Conservation (phyloP, 2,329 filamentous ascomycete genomes). For the Leptographium galeiforme region DNA sequence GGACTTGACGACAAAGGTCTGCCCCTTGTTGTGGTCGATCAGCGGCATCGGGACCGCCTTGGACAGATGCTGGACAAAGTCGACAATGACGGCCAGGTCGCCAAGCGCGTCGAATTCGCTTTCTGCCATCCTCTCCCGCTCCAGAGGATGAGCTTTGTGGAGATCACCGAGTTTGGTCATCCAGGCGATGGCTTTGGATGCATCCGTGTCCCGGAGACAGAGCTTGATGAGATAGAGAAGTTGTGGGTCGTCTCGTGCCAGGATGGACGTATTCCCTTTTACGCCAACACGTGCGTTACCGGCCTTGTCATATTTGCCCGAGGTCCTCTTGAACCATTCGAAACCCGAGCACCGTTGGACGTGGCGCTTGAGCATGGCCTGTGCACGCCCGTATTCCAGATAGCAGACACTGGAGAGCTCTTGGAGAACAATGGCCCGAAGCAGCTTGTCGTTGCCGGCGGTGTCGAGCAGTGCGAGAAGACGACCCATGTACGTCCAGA, state of each 20-base stretch:
- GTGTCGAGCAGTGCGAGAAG: constrained; percentile 22
- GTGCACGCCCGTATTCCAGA: constrained; percentile 26
- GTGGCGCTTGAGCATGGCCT: constrained; percentile 25
- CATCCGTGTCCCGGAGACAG: constrained; percentile 23
- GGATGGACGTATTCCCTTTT: constrained; percentile 25
- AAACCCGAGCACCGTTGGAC: constrained; percentile 19
- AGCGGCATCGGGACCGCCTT: constrained; percentile 21
- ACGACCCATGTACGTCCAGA: constrained; percentile 26
- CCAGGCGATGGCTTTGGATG: constrained; percentile 23
- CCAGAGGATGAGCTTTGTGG: constrained; percentile 18
- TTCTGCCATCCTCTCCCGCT: constrained; percentile 21
- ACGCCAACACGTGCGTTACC: constrained; percentile 23
- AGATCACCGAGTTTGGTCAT: constrained; percentile 26
- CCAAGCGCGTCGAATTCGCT: constrained; percentile 21
- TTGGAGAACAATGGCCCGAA: constrained; percentile 24
- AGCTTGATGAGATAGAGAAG: constrained; percentile 31
- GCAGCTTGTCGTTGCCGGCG: constrained; percentile 15
- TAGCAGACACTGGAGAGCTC: constrained; percentile 31
- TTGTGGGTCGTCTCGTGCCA: constrained; percentile 24
- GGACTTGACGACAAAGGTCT: constrained; percentile 20
- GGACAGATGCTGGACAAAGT: constrained; percentile 25
- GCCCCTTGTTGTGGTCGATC: constrained; percentile 24
- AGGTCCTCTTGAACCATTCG: constrained; percentile 28
- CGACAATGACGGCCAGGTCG: constrained; percentile 23
- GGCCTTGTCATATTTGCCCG: constrained; percentile 20